phyloP scores from a whole-genome alignment of 1,139 yeast genomes.

The Suhomyces yuchorum region DNA sequence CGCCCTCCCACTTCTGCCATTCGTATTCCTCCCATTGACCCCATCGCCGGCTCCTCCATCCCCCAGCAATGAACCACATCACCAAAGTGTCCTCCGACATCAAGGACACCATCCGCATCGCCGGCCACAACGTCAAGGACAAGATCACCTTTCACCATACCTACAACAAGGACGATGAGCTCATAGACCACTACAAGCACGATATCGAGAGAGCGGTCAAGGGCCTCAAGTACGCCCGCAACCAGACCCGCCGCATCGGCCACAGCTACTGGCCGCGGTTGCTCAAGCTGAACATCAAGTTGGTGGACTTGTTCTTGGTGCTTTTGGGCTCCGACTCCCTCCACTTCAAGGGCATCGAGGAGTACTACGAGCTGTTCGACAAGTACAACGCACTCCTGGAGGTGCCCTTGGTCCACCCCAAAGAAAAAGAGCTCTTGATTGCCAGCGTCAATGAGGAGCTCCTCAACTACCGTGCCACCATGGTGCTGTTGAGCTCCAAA shows the following conservation, averaged over 20 bases:
- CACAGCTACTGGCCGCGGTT: constrained; percentile 37
- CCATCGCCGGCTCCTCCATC: not conserved
- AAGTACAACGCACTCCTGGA: constrained; percentile 33
- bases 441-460: constrained; percentile 36
- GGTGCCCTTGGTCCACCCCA: constrained; percentile 42
- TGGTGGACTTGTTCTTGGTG: constrained; percentile 34
- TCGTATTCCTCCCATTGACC: not conserved
- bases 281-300: constrained; percentile 35
- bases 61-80: constrained; percentile 3
- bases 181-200: constrained; percentile 44
- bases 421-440: constrained; percentile 34
- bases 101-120: constrained; percentile 19
- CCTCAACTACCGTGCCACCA: constrained; percentile 30
- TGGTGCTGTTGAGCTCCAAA: constrained; percentile 34
- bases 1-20: no score
- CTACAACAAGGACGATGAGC: constrained; percentile 44
- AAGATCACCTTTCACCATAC: constrained; percentile 17
- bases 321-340: constrained; percentile 45
- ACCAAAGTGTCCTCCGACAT: constrained; percentile 13
- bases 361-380: constrained; percentile 41
- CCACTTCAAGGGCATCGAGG: constrained; percentile 46
- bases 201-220: constrained; percentile 45
- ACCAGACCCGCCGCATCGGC: constrained; percentile 40
- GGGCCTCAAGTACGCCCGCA: constrained; percentile 44
- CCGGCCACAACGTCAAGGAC: constrained; percentile 22